Evolutionary conservation across 1,284 basidiomycete species (phyloP).

Genomic region (Puccinia polysora): DNA sequence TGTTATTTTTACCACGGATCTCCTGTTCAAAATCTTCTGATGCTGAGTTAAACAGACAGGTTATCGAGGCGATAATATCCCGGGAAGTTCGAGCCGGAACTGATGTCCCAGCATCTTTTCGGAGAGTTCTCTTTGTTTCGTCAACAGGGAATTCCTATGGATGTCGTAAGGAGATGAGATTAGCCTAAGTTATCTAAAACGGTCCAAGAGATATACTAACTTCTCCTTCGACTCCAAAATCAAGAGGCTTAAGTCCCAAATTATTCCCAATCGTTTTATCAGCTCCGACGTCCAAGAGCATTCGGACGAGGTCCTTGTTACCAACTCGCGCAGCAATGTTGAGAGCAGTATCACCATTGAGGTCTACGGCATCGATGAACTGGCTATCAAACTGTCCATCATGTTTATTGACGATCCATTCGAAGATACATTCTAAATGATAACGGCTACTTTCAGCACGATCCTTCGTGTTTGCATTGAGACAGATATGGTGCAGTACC

Average conservation of each 20-base stretch:
- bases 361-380: conserved; percentile 86
- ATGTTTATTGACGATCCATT: conserved; percentile 63
- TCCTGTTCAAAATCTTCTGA: conserved; percentile 75
- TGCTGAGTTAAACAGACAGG: conserved; percentile 72
- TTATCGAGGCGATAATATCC: conserved; percentile 66
- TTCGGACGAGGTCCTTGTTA: conserved; percentile 77
- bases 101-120: not conserved
- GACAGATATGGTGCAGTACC: conserved; percentile 88
- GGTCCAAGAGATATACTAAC: conserved; percentile 56
- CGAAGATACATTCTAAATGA: conserved; percentile 85
- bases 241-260: conserved; percentile 81
- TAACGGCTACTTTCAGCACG: conserved; percentile 77
- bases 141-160: no score
- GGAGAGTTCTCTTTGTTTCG: conserved; percentile 54
- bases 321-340: conserved; percentile 93
- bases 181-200: no score
- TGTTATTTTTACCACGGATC: conserved; percentile 77
- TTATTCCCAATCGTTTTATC: conserved; percentile 89
- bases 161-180: not conserved
- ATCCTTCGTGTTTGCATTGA: conserved; percentile 83
- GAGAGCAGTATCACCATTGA: conserved; percentile 91
- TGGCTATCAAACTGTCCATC: conserved; percentile 62
- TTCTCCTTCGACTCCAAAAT: conserved; percentile 88
- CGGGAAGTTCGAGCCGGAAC: conserved; percentile 60
- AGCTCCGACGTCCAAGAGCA: conserved; percentile 86